Percentiles rank a stretch among this genome's conserved stretches.
phyloP scores from a whole-genome alignment of 2,329 filamentous ascomycete genomes.

The Lachnum nothofagi region DNA sequence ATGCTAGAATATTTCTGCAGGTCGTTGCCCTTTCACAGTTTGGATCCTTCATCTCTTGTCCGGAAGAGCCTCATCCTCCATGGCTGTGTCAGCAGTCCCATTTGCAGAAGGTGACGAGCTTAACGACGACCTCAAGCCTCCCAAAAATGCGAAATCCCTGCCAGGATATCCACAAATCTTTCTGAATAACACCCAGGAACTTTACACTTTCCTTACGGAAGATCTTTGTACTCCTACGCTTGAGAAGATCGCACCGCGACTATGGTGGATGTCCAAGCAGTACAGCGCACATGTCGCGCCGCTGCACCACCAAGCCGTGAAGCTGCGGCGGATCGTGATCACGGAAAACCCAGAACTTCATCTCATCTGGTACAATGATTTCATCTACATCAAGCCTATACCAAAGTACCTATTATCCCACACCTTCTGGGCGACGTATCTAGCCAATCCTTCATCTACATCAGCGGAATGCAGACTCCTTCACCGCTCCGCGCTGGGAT shows the following conservation, averaged over 20 bases:
- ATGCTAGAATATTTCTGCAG: no score
- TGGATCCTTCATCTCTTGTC: no score
- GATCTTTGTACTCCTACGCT: slow-evolving; percentile 2
- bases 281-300: slow-evolving; percentile 7
- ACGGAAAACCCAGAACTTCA: slow-evolving; percentile 33
- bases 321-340: slow-evolving; percentile 28
- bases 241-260: not conserved
- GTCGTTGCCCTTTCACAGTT: no score
- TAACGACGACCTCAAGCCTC: no score
- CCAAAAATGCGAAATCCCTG: not conserved
- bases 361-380: slow-evolving; percentile 28
- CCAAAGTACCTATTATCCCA: slow-evolving; percentile 27
- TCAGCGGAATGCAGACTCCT: not conserved
- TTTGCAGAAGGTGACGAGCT: no score
- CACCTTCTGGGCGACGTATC: slow-evolving; percentile 22
- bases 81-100: no score
- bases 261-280: slow-evolving; percentile 1
- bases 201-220: not conserved
- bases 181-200: not conserved
- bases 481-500: slow-evolving; percentile 15
- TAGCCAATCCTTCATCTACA: not conserved
- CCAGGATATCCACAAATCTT: not conserved
- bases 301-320: slow-evolving; percentile 29
- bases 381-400: slow-evolving; percentile 31
- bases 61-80: no score